These are phyloP conservation scores for Batrachochytrium dendrobatidis DNA, from an alignment of 371 early-diverging fungal genomes.

Conservation along the genomic window DNA sequence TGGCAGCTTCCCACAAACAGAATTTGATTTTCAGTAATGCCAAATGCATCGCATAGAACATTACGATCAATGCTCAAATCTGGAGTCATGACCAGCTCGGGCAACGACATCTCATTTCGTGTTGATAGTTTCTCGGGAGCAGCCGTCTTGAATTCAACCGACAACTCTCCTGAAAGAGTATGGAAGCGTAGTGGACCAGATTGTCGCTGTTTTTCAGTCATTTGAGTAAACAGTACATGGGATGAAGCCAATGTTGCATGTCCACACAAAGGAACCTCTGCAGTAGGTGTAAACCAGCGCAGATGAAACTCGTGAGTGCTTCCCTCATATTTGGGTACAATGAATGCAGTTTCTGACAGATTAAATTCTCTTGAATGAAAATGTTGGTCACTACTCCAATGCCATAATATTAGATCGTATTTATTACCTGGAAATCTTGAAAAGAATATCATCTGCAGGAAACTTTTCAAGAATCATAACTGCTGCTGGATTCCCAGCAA, in stretches of 20 bases:
- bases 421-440: slow-evolving; percentile 2
- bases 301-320: slow-evolving; percentile 15
- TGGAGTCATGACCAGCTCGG: neutral
- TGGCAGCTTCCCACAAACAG: neutral
- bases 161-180: slow-evolving; percentile 15
- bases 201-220: slow-evolving; percentile 10
- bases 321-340: slow-evolving; percentile 8
- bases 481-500: slow-evolving; percentile 35
- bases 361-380: slow-evolving; percentile 32
- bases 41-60: neutral
- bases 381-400: too few relatives aligned
- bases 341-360: slow-evolving; percentile 34
- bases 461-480: slow-evolving; percentile 19
- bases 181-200: slow-evolving; percentile 15
- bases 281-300: slow-evolving; percentile 35
- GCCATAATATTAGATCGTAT: too few relatives aligned
- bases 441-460: slow-evolving; percentile 13
- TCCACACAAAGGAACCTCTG: slow-evolving; percentile 36
- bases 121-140: neutral
- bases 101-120: slow-evolving; percentile 5
- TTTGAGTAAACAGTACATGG: slow-evolving; percentile 15
- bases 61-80: neutral
- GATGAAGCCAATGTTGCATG: slow-evolving; percentile 39
- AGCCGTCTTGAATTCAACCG: slow-evolving; percentile 5
- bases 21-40: neutral